These are phyloP conservation scores for Dujonia santamariae DNA, from an alignment of 1,139 yeast genomes.

Conservation along the genomic window DNA sequence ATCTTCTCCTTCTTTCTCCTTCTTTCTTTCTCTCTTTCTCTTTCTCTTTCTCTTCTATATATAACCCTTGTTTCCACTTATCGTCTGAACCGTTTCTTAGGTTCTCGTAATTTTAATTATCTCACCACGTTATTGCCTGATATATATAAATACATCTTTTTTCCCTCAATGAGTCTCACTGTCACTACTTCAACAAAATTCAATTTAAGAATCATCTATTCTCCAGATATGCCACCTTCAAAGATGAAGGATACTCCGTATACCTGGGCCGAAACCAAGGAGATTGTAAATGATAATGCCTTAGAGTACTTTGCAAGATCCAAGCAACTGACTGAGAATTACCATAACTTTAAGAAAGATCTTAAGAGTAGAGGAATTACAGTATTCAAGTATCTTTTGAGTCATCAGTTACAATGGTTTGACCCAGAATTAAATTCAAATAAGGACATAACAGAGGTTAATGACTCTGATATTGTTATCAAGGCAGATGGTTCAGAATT, in stretches of 20 bases:
- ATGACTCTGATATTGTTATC: constrained; percentile 20
- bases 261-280: constrained; percentile 34
- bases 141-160: too few species aligned
- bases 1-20: not conserved
- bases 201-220: constrained; percentile 23
- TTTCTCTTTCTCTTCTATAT: not conserved
- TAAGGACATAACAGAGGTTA: constrained; percentile 12
- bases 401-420: constrained; percentile 37
- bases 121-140: too few species aligned
- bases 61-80: too few species aligned
- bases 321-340: constrained; percentile 27
- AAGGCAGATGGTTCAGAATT: constrained; percentile 17
- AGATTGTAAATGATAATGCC: constrained; percentile 29
- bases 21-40: not conserved
- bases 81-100: too few species aligned
- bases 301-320: constrained; percentile 43
- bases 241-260: constrained; percentile 31
- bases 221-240: constrained; percentile 41
- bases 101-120: too few species aligned
- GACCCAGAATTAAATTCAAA: constrained; percentile 14
- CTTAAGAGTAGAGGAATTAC: constrained; percentile 23
- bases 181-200: constrained; percentile 6
- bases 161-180: too few species aligned
- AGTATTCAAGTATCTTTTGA: constrained; percentile 36
- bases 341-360: constrained; percentile 31